phyloP scores from a whole-genome alignment of 495 filamentous ascomycete species.

The Neurospora terricola region DNA sequence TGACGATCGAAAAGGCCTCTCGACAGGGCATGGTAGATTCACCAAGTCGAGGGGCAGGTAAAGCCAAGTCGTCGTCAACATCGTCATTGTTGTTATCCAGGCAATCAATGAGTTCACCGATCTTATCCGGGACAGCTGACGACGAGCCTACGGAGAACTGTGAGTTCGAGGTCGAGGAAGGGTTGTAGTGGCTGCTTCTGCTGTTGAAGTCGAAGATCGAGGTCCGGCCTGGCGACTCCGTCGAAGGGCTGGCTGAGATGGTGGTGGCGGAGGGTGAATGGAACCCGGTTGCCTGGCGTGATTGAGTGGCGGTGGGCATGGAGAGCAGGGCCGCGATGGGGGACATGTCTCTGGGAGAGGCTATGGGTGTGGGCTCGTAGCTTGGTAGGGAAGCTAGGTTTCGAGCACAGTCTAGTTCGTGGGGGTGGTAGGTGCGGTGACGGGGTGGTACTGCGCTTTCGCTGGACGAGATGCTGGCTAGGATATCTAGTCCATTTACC shows the following conservation, averaged over 20 bases:
- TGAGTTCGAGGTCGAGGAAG: neutral
- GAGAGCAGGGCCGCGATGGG: neutral
- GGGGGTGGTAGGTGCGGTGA: neutral
- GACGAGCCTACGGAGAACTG: neutral
- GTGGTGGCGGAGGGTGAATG: neutral
- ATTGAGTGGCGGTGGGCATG: neutral
- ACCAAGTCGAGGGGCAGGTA: conserved; percentile 10
- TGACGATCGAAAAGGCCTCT: conserved; percentile 15
- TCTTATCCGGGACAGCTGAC: neutral
- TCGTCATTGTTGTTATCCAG: neutral
- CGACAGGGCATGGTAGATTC: conserved; percentile 22
- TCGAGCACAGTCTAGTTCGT: neutral
- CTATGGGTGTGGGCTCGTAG: neutral
- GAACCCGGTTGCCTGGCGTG: neutral
- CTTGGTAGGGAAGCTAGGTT: neutral
- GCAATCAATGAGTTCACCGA: neutral
- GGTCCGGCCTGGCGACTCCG: neutral
- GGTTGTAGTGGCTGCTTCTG: neutral
- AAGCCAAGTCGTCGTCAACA: conserved; percentile 1
- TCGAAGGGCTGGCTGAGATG: neutral
- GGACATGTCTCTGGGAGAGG: neutral
- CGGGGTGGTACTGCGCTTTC: neutral
- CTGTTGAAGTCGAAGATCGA: neutral
- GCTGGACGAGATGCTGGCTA: neutral
- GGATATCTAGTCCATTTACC: neutral